phyloP scores from a whole-genome alignment of 2,329 filamentous ascomycete species.

The Apiospora koreana region DNA sequence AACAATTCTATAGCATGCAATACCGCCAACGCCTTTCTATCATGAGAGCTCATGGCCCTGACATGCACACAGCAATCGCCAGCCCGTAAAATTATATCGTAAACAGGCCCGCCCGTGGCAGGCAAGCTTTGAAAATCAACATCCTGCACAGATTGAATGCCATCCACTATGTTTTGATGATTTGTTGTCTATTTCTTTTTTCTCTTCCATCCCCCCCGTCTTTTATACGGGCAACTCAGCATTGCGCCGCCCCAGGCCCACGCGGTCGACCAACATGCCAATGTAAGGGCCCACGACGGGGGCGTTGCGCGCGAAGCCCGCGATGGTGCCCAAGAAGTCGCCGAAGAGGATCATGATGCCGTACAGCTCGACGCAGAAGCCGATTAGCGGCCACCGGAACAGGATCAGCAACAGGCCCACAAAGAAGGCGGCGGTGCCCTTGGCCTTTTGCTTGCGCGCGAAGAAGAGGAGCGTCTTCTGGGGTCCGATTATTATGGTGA shows the following conservation, averaged over 20 bases:
- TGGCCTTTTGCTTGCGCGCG: conserved; percentile 87
- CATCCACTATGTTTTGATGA: neutral
- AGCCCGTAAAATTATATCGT: neutral
- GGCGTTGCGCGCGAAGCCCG: conserved; percentile 79
- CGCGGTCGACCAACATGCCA: conserved; percentile 69
- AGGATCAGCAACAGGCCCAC: conserved; percentile 82
- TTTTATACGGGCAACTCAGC: conserved; percentile 74
- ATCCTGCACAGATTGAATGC: neutral
- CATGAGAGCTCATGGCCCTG: neutral
- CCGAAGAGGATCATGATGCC: conserved; percentile 93
- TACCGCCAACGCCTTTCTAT: conserved; percentile 16
- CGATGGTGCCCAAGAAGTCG: conserved; percentile 92
- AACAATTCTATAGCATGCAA: conserved; percentile 17
- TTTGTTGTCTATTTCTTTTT: conserved; percentile 10
- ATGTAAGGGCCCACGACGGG: conserved; percentile 88
- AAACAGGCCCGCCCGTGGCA: neutral
- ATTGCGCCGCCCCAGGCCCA: conserved; percentile 69
- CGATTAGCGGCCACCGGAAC: conserved; percentile 85
- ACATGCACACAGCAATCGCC: neutral
- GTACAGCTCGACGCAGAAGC: conserved; percentile 89
- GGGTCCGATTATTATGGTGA: conserved; percentile 92
- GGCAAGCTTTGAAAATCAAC: neutral
- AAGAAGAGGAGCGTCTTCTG: conserved; percentile 94
- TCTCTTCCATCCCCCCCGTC: conserved; percentile 8
- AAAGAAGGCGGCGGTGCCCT: conserved; percentile 87